These are phyloP conservation scores for Picochlorum sp. DNA, from an alignment of 139 green algal genomes.

Conservation along the genomic window DNA sequence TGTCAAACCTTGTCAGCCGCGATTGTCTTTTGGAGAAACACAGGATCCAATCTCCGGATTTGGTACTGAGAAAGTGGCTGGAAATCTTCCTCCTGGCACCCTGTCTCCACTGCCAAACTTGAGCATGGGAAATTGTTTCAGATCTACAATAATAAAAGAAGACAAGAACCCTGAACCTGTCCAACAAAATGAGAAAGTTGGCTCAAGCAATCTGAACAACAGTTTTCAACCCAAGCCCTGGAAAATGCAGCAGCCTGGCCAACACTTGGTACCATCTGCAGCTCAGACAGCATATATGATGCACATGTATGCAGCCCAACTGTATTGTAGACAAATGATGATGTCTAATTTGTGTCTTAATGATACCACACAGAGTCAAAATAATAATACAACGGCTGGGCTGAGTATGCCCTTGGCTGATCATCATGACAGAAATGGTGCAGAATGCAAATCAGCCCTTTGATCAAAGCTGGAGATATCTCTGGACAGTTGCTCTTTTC, in stretches of 20 bases:
- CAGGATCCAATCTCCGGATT: not conserved
- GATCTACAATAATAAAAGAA: too few relatives aligned
- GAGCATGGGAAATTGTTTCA: too few relatives aligned
- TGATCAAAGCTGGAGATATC: too few relatives aligned
- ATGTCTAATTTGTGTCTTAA: not conserved
- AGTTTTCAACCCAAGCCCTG: not conserved
- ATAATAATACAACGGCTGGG: too few relatives aligned
- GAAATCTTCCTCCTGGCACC: not conserved
- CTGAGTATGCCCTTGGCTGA: too few relatives aligned
- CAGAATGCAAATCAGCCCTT: too few relatives aligned
- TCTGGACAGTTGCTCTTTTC: too few relatives aligned
- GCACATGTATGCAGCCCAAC: conserved; percentile 8
- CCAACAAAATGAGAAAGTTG: not conserved
- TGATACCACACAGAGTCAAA: too few relatives aligned
- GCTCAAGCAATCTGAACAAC: not conserved
- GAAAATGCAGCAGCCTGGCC: not conserved
- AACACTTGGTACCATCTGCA: not conserved
- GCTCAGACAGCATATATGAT: conserved; percentile 6
- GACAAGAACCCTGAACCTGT: too few relatives aligned
- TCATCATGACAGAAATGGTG: too few relatives aligned
- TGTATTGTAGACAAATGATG: conserved; percentile 1
- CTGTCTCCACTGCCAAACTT: too few relatives aligned
- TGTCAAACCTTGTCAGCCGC: conserved; percentile 1
- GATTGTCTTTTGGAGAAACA: conserved; percentile 7
- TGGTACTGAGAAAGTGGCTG: not conserved